Evolutionary conservation across 1,139 yeast species (phyloP).

Genomic region (Casaregolazyma suthepensis): DNA sequence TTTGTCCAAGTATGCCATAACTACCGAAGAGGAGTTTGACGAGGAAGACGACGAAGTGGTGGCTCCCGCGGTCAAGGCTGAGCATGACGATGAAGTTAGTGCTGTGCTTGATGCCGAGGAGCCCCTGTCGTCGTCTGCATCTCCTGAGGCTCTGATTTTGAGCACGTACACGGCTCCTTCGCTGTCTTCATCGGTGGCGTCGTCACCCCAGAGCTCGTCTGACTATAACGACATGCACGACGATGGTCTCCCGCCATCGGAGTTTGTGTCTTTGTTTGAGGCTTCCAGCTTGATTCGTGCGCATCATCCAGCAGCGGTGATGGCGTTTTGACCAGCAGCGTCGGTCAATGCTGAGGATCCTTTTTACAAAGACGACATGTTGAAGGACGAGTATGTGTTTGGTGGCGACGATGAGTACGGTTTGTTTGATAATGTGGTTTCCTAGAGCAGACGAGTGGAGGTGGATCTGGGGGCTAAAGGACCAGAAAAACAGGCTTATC

Average conservation of each 20-base stretch:
- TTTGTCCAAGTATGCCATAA: constrained; percentile 2
- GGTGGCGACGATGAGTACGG: constrained; percentile 5
- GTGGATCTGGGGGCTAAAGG: not conserved
- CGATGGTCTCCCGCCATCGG: constrained; percentile 4
- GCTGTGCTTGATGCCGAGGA: not conserved
- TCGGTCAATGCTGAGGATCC: constrained; percentile 26
- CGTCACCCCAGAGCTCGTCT: constrained; percentile 20
- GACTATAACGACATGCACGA: constrained; percentile 9
- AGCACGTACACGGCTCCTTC: constrained; percentile 23
- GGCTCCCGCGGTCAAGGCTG: not conserved
- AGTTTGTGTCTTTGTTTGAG: constrained; percentile 8
- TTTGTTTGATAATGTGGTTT: constrained; percentile 9
- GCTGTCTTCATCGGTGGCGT: constrained; percentile 24
- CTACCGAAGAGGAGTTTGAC: constrained; percentile 4
- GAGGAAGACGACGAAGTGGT: constrained; percentile 1
- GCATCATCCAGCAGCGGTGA: constrained; percentile 44
- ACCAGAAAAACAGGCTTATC: not conserved
- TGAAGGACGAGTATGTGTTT: constrained; percentile 8
- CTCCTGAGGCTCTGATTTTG: constrained; percentile 24
- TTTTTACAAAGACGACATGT: constrained; percentile 15
- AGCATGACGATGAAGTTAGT: constrained; percentile 11
- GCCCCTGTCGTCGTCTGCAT: not conserved
- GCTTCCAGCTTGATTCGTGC: constrained; percentile 23
- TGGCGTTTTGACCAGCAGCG: constrained; percentile 40
- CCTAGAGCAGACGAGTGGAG: not conserved